These are phyloP conservation scores for Aquilaria malaccensis DNA, from an alignment of 345 rosid genomes.

Conservation along the genomic window DNA sequence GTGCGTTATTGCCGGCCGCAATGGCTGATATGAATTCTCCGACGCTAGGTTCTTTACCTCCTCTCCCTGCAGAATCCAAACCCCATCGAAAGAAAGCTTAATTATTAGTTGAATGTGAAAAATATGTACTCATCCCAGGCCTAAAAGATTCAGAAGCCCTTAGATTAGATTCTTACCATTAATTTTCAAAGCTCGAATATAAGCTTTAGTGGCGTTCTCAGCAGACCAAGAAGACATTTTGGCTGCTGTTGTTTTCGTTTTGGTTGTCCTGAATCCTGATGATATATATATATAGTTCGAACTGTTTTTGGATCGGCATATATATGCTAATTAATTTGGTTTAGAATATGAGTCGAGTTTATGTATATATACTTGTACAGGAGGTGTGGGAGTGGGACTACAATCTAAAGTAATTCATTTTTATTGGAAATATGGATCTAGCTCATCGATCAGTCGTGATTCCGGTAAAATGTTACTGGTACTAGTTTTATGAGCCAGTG, in stretches of 20 bases:
- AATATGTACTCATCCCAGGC: neutral
- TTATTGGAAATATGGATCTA: too few species aligned
- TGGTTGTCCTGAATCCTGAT: neutral
- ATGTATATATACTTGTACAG: neutral
- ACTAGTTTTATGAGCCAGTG: neutral
- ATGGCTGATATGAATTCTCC: constrained; percentile 56
- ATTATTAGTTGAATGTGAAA: too few species aligned
- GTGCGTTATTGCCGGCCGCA: constrained; percentile 49
- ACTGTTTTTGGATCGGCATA: neutral
- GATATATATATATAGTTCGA: neutral
- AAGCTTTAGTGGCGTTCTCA: constrained; percentile 57
- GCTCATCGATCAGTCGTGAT: too few species aligned
- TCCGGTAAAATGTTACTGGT: constrained; percentile 5
- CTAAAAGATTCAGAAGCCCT: neutral
- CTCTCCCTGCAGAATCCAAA: constrained; percentile 22
- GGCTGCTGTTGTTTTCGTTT: neutral
- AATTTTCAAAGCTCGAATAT: constrained; percentile 41
- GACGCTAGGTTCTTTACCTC: constrained; percentile 37
- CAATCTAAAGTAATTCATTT: neutral
- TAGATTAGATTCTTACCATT: constrained; percentile 10
- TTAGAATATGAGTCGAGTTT: neutral
- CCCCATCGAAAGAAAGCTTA: neutral
- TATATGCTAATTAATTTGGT: neutral
- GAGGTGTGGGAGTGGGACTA: neutral
- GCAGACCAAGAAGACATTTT: constrained; percentile 43